A percentile compares a stretch with the other conserved stretches of the same genome.
These are phyloP conservation scores for Xerocomellus dryophilus DNA, from an alignment of 768 basidiomycete genomes.

Conservation along the genomic window DNA sequence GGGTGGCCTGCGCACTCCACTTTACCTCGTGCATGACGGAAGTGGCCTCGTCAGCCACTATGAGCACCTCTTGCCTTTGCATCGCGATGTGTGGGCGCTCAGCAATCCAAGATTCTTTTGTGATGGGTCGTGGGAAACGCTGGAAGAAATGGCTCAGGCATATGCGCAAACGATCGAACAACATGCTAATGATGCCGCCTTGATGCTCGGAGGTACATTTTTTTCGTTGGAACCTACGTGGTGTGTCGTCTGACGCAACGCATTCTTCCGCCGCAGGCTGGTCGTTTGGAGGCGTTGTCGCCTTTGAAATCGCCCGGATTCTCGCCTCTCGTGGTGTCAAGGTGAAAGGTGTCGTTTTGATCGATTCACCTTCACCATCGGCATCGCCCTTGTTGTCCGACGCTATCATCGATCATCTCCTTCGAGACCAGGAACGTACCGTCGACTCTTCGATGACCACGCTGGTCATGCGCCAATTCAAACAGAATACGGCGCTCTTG, in stretches of 20 bases:
- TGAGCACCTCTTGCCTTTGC: constrained; percentile 43
- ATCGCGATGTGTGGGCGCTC: constrained; percentile 59
- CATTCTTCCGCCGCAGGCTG: constrained; percentile 45
- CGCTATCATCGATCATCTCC: constrained; percentile 45
- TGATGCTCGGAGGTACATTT: constrained; percentile 59
- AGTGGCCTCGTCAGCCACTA: constrained; percentile 59
- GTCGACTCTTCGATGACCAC: constrained; percentile 31
- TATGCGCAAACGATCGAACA: constrained; percentile 45
- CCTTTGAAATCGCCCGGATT: constrained; percentile 59
- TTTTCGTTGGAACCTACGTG: not conserved
- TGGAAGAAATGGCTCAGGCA: constrained; percentile 50
- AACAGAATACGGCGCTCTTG: constrained; percentile 47
- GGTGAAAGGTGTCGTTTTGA: constrained; percentile 58
- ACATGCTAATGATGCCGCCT: constrained; percentile 31
- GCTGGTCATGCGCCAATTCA: constrained; percentile 48
- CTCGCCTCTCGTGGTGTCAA: constrained; percentile 38
- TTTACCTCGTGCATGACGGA: constrained; percentile 73
- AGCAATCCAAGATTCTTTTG: constrained; percentile 50
- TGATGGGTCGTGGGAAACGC: constrained; percentile 44
- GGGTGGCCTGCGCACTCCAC: constrained; percentile 32
- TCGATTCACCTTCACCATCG: constrained; percentile 63
- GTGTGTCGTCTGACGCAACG: not conserved
- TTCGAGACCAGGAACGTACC: constrained; percentile 33
- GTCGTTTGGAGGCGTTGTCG: constrained; percentile 76
- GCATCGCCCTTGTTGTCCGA: constrained; percentile 52